Percentiles rank a stretch among this genome's conserved stretches.
Conservation (phyloP, 352 stramenopile genomes). For the Phytophthora fragariae region DNA sequence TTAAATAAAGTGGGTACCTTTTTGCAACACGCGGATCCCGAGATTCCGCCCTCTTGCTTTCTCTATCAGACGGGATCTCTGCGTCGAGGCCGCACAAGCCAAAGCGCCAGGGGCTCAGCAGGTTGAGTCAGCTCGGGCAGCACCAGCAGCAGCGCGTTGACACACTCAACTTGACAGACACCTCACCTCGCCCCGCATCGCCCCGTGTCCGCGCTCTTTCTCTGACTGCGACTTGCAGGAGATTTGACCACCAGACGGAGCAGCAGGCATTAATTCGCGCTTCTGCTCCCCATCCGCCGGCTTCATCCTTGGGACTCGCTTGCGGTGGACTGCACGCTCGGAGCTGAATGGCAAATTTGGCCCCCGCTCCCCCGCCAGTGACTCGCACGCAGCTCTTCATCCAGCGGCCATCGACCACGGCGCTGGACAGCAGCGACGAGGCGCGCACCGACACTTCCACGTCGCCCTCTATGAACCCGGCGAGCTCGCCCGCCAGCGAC, state of each 20-base stretch:
- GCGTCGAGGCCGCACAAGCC: constrained; percentile 15
- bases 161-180: constrained; percentile 10
- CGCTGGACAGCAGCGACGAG: constrained; percentile 50
- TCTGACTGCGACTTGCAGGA: constrained; percentile 20
- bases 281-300: constrained; percentile 37
- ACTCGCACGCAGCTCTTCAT: constrained; percentile 36
- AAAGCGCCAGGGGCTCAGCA: constrained; percentile 13
- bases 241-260: constrained; percentile 39
- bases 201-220: constrained; percentile 14
- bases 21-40: constrained; percentile 24
- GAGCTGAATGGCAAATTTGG: constrained; percentile 48
- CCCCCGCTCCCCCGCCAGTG: constrained; percentile 19
- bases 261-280: constrained; percentile 26
- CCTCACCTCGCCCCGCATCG: constrained; percentile 1
- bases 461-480: constrained; percentile 42
- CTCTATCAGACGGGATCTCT: constrained; percentile 26
- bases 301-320: constrained; percentile 17
- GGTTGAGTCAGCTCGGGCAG: neutral
- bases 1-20: constrained; percentile 30
- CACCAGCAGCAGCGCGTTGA: neutral
- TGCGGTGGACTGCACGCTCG: constrained; percentile 13
- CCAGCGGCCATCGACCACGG: constrained; percentile 22
- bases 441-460: constrained; percentile 44
- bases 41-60: constrained; percentile 35
- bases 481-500: constrained; percentile 29